Conservation (phyloP, 352 stramenopile genomes). For the Phytophthora meadii region DNA sequence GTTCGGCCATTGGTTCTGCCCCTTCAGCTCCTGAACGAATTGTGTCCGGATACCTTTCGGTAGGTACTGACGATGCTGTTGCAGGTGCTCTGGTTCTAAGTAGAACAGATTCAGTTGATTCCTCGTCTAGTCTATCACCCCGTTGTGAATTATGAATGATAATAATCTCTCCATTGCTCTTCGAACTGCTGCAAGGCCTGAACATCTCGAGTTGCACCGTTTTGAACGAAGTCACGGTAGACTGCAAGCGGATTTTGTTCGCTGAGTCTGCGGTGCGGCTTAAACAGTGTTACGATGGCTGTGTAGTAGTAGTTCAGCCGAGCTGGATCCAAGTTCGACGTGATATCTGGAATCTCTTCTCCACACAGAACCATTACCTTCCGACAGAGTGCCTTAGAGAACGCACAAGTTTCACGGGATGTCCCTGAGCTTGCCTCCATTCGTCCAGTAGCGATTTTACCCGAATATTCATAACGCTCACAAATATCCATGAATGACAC, state of each 20-base stretch:
- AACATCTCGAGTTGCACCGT: background rate
- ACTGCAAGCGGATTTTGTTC: background rate
- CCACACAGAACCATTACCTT: constrained; percentile 18
- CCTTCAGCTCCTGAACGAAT: background rate
- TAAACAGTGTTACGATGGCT: constrained; percentile 14
- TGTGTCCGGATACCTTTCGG: no score
- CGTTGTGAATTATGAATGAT: constrained; percentile 5
- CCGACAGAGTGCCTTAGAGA: background rate
- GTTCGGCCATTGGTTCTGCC: background rate
- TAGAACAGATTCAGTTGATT: constrained; percentile 9
- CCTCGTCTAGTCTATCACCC: background rate
- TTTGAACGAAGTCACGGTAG: background rate
- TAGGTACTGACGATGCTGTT: no score
- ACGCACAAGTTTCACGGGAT: background rate
- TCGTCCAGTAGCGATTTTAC: background rate
- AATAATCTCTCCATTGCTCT: constrained; percentile 19
- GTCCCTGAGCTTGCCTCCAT: background rate
- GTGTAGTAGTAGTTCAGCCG: constrained; percentile 19
- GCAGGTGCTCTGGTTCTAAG: constrained; percentile 2
- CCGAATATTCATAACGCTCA: constrained; percentile 8
- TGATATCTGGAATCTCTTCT: constrained; percentile 17
- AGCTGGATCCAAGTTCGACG: background rate
- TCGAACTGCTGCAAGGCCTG: background rate
- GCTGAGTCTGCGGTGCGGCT: constrained; percentile 13
- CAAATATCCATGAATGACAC: constrained; percentile 21